These are phyloP conservation scores for Biscogniauxia sp. DNA, from an alignment of 2,329 filamentous ascomycete species.

Conservation along the genomic window DNA sequence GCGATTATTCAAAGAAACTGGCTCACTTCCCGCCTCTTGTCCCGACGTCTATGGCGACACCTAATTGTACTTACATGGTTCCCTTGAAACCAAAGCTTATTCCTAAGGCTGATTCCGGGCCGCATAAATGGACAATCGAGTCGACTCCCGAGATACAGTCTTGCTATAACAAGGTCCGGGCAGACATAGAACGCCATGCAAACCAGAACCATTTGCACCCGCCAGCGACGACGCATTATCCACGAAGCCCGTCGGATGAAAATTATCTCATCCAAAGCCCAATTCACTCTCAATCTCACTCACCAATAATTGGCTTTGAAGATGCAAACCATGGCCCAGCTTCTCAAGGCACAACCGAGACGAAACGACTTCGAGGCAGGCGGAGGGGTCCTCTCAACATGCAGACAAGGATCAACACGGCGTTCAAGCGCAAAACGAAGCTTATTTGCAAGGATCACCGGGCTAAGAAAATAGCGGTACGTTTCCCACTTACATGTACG, in stretches of 20 bases:
- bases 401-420: constrained; percentile 26
- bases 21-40: neutral
- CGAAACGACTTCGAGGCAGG: constrained; percentile 26
- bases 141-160: constrained; percentile 25
- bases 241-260: constrained; percentile 21
- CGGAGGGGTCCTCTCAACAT: constrained; percentile 27
- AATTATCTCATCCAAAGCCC: constrained; percentile 21
- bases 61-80: neutral
- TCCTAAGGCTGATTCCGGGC: neutral
- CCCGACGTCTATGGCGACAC: neutral
- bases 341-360: constrained; percentile 7
- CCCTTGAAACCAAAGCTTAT: neutral
- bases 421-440: constrained; percentile 30
- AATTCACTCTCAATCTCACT: constrained; percentile 25
- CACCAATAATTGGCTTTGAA: constrained; percentile 18
- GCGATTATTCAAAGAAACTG: neutral
- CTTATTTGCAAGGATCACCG: constrained; percentile 27
- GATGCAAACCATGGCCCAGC: constrained; percentile 12
- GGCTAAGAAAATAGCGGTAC: constrained; percentile 28
- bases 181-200: constrained; percentile 22
- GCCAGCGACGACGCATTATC: constrained; percentile 17
- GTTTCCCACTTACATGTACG: constrained; percentile 1
- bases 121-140: constrained; percentile 16
- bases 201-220: constrained; percentile 21
- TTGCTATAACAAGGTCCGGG: constrained; percentile 29